Conservation (phyloP, 176 grass and related monocot species). For the Eleusine indica region DNA sequence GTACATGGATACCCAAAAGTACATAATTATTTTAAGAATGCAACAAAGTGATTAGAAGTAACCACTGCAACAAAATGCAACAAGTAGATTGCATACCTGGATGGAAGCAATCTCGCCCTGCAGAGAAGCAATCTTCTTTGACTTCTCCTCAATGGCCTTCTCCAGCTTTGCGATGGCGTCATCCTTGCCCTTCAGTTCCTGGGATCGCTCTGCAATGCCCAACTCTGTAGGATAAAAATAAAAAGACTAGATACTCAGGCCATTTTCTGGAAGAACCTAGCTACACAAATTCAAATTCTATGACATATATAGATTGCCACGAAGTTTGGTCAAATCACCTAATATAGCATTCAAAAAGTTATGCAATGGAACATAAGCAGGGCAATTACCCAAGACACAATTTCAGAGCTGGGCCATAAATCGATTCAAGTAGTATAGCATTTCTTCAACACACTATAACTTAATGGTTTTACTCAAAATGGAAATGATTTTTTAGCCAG, state of each 20-base stretch:
- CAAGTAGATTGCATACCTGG: slow-evolving; percentile 44
- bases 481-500: neutral
- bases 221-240: slow-evolving; percentile 55
- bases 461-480: neutral
- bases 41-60: neutral
- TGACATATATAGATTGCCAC: neutral
- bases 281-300: neutral
- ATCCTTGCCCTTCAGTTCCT: slow-evolving; percentile 80
- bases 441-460: neutral
- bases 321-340: neutral
- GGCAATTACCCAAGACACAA: neutral
- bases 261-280: neutral
- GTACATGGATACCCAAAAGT: slow-evolving; percentile 18
- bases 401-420: neutral
- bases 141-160: slow-evolving; percentile 60
- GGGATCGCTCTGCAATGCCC: slow-evolving; percentile 46
- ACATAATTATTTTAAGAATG: neutral
- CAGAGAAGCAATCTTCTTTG: slow-evolving; percentile 62
- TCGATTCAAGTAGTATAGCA: neutral
- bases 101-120: slow-evolving; percentile 68
- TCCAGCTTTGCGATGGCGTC: slow-evolving; percentile 58
- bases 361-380: neutral
- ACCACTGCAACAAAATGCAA: neutral
- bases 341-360: neutral
- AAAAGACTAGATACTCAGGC: neutral